Percentiles rank a stretch among this genome's conserved stretches.
Conservation (phyloP, 139 green algal species). For the Chlorella sp. region DNA sequence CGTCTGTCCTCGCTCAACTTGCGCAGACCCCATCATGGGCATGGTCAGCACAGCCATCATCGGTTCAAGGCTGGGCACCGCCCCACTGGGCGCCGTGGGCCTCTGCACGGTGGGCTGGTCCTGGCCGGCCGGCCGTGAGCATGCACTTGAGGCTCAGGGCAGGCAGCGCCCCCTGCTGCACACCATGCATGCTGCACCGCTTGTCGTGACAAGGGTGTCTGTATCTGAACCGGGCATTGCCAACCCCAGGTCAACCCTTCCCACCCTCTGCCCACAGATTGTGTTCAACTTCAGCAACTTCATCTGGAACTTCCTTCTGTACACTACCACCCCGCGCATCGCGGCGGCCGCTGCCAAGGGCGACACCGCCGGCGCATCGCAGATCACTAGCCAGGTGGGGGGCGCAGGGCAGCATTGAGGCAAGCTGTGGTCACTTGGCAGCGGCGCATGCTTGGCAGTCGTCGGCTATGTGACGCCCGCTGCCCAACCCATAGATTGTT, state of each 20-base stretch:
- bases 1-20: neutral
- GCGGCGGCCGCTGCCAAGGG: slow-evolving; percentile 33
- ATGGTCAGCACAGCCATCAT: slow-evolving; percentile 50
- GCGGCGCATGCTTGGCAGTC: too few relatives aligned
- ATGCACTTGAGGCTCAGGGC: too few relatives aligned
- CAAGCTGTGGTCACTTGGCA: too few relatives aligned
- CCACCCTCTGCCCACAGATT: too few relatives aligned
- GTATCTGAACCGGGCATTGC: too few relatives aligned
- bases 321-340: slow-evolving; percentile 49
- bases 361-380: slow-evolving; percentile 28
- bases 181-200: too few relatives aligned
- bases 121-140: neutral
- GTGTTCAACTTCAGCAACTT: neutral
- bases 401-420: too few relatives aligned
- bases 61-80: slow-evolving; percentile 44
- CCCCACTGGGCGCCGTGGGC: slow-evolving; percentile 43
- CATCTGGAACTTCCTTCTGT: slow-evolving; percentile 53
- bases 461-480: too few relatives aligned
- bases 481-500: too few relatives aligned
- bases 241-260: neutral
- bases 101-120: neutral
- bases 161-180: too few relatives aligned
- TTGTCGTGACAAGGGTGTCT: too few relatives aligned
- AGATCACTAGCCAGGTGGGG: slow-evolving; percentile 30
- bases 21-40: slow-evolving; percentile 51